Conservation (phyloP, 2,329 filamentous ascomycete species). For the Alternaria ventricosa region DNA sequence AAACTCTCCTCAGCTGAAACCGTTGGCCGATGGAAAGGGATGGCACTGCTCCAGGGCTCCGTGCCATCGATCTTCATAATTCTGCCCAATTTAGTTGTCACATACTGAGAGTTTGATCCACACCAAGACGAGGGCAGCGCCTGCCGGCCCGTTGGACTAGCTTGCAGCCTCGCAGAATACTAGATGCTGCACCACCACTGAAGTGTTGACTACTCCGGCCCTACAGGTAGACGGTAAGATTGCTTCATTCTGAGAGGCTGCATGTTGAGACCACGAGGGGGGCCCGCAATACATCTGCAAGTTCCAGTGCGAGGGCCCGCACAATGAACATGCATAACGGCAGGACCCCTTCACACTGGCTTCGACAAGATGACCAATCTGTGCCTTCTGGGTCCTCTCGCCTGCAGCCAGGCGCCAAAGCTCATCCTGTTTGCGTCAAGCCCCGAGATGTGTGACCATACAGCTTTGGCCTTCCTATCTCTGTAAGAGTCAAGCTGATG, state of each 20-base stretch:
- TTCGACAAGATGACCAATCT: conserved; percentile 18
- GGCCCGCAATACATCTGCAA: conserved; percentile 17
- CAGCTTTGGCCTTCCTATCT: neutral
- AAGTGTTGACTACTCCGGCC: conserved; percentile 24
- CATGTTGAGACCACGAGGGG: conserved; percentile 20
- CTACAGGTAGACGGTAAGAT: conserved; percentile 27
- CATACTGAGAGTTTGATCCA: conserved; percentile 14
- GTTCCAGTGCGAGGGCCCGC: conserved; percentile 23
- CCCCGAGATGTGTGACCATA: conserved; percentile 13
- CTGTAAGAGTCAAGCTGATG: conserved; percentile 8
- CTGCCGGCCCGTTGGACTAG: conserved; percentile 35
- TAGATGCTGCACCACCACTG: conserved; percentile 6
- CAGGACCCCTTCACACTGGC: conserved; percentile 35
- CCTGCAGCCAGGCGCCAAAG: conserved; percentile 28
- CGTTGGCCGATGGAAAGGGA: conserved; percentile 13
- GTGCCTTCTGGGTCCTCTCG: conserved; percentile 20
- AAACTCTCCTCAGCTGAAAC: conserved; percentile 15
- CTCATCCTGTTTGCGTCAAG: conserved; percentile 16
- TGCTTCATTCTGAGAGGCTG: conserved; percentile 21
- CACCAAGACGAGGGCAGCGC: conserved; percentile 7
- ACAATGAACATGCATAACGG: conserved; percentile 32
- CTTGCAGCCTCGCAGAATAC: conserved; percentile 14
- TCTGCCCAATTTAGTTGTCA: conserved; percentile 8
- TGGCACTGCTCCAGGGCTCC: conserved; percentile 12
- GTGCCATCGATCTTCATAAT: conserved; percentile 21